Conservation (phyloP, 2,329 filamentous ascomycete species). For the Pestalotiopsis sp. region DNA sequence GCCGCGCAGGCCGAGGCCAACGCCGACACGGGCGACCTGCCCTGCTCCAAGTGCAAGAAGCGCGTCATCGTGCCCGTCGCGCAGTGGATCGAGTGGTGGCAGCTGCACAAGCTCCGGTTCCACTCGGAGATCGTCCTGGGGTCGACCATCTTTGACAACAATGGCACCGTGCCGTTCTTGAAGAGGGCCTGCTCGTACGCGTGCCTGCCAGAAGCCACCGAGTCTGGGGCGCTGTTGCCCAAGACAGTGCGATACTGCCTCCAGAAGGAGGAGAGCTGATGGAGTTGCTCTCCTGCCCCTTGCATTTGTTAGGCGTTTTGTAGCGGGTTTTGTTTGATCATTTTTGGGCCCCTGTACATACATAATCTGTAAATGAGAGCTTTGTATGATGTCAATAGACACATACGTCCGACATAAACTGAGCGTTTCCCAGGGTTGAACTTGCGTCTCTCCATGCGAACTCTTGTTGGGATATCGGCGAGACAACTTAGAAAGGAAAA, state of each 20-base stretch:
- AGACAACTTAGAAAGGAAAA: too few relatives aligned
- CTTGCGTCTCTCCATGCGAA: too few relatives aligned
- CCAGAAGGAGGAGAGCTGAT: neutral
- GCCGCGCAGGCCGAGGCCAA: constrained; percentile 41
- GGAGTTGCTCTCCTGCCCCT: neutral
- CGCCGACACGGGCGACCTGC: constrained; percentile 44
- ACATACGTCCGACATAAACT: neutral
- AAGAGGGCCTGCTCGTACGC: constrained; percentile 46
- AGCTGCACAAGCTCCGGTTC: constrained; percentile 29
- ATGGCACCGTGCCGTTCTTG: constrained; percentile 24
- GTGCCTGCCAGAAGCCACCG: constrained; percentile 41
- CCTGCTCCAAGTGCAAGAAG: constrained; percentile 55
- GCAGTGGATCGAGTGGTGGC: constrained; percentile 68
- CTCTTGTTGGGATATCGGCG: too few relatives aligned
- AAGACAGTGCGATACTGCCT: constrained; percentile 15
- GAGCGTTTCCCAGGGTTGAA: neutral
- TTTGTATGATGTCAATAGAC: neutral
- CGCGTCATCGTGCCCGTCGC: constrained; percentile 52
- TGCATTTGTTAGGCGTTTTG: neutral
- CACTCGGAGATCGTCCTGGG: neutral
- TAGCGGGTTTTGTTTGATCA: neutral
- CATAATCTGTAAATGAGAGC: neutral
- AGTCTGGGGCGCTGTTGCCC: constrained; percentile 14
- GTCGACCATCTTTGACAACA: neutral
- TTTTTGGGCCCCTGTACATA: neutral